Evolutionary conservation across 139 green algal species (phyloP).

Genomic region (Gonium pectorale): DNA sequence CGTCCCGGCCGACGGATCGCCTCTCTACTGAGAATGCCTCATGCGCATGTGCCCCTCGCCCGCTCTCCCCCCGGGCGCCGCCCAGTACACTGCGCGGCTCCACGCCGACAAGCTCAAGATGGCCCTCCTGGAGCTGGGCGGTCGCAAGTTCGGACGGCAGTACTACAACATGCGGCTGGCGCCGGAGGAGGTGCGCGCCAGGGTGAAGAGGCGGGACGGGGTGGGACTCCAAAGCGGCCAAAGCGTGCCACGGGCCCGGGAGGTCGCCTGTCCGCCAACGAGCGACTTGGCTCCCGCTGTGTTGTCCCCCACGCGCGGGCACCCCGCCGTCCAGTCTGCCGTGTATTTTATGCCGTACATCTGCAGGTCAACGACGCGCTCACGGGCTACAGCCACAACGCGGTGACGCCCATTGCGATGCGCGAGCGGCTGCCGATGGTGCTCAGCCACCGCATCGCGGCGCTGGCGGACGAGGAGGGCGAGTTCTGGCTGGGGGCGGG

Average conservation of each 20-base stretch:
- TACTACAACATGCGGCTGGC: constrained; percentile 91
- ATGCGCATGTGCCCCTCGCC: too few relatives aligned
- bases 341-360: too few relatives aligned
- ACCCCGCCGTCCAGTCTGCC: neutral
- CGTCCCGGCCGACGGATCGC: too few relatives aligned
- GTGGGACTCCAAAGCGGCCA: too few relatives aligned
- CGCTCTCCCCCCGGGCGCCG: too few relatives aligned
- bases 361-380: constrained; percentile 49
- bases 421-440: constrained; percentile 81
- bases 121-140: constrained; percentile 72
- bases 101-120: constrained; percentile 85
- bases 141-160: constrained; percentile 71
- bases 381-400: constrained; percentile 79
- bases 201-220: too few relatives aligned
- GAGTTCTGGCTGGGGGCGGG: constrained; percentile 87
- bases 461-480: constrained; percentile 64
- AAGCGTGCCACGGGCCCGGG: too few relatives aligned
- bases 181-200: constrained; percentile 60
- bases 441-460: constrained; percentile 74
- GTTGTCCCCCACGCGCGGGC: too few relatives aligned
- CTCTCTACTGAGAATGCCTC: too few relatives aligned
- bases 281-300: too few relatives aligned
- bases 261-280: too few relatives aligned
- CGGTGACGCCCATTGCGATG: constrained; percentile 85
- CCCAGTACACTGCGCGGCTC: constrained; percentile 85